A percentile compares a stretch with the other conserved stretches of the same genome.
These are phyloP conservation scores for Fraxinus cuspidata DNA, from an alignment of 257 asterid species.

Conservation along the genomic window DNA sequence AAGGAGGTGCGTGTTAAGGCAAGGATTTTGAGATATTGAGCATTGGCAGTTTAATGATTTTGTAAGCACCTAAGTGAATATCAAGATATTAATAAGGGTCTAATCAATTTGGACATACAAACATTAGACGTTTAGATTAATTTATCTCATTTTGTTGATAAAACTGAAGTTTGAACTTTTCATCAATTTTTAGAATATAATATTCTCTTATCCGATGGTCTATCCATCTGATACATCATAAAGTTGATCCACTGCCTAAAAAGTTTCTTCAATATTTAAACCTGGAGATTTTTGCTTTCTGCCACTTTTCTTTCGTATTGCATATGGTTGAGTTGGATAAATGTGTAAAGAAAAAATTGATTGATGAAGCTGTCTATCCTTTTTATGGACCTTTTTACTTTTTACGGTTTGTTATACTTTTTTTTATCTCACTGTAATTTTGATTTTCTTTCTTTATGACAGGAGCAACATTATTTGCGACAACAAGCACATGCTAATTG, in stretches of 20 bases:
- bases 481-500: constrained; percentile 51
- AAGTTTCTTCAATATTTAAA: neutral
- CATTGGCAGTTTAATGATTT: constrained; percentile 2
- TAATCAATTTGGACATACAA: neutral
- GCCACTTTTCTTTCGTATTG: neutral
- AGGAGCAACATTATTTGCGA: constrained; percentile 60
- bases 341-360: neutral
- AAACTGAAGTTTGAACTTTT: neutral
- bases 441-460: constrained; percentile 8
- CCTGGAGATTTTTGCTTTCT: neutral
- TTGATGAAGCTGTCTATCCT: neutral
- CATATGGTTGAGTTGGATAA: neutral
- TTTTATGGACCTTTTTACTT: neutral
- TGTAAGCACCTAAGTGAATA: neutral
- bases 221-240: neutral
- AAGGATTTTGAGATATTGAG: neutral
- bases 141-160: neutral
- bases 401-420: neutral
- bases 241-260: neutral
- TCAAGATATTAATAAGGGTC: neutral
- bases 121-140: neutral
- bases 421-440: neutral
- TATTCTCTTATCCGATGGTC: neutral
- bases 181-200: neutral
- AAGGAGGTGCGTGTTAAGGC: neutral